Conservation (phyloP, 768 basidiomycete species). For the Hebeloma cylindrosporum region DNA sequence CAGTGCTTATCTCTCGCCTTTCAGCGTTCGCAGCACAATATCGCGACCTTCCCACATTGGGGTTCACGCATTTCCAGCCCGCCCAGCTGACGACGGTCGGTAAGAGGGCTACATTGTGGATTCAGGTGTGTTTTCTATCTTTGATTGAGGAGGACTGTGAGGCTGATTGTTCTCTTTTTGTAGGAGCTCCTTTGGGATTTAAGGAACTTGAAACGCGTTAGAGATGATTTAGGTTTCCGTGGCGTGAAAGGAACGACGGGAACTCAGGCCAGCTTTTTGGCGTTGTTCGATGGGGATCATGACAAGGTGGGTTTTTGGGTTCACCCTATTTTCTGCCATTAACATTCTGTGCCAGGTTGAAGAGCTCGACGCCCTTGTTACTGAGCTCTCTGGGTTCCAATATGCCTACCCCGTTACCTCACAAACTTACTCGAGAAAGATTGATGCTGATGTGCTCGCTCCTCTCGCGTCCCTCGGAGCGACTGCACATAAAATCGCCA, state of each 20-base stretch:
- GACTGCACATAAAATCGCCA: constrained; percentile 97
- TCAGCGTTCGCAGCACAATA: constrained; percentile 83
- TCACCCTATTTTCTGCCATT: not conserved
- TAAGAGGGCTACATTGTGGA: constrained; percentile 95
- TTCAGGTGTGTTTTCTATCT: constrained; percentile 59
- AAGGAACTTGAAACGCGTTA: constrained; percentile 84
- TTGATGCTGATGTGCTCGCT: constrained; percentile 89
- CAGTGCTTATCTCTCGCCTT: constrained; percentile 85
- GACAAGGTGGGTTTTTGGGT: constrained; percentile 58
- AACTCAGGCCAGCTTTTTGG: constrained; percentile 93
- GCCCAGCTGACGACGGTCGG: constrained; percentile 98
- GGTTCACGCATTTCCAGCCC: constrained; percentile 99
- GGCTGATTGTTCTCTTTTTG: not conserved
- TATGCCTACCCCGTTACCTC: constrained; percentile 98
- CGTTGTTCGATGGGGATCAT: constrained; percentile 94
- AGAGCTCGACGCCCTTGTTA: constrained; percentile 84
- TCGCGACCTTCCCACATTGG: constrained; percentile 87
- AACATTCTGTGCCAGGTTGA: constrained; percentile 58
- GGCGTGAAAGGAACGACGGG: constrained; percentile 99
- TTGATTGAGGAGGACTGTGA: not conserved
- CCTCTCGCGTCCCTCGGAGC: constrained; percentile 90
- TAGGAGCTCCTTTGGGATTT: constrained; percentile 96
- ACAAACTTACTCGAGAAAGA: constrained; percentile 98
- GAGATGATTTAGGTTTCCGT: constrained; percentile 93
- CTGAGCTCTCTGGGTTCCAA: constrained; percentile 86